Evolutionary conservation across 73 alveolate genomes (phyloP).

Genomic region (Uronychia binucleata): DNA sequence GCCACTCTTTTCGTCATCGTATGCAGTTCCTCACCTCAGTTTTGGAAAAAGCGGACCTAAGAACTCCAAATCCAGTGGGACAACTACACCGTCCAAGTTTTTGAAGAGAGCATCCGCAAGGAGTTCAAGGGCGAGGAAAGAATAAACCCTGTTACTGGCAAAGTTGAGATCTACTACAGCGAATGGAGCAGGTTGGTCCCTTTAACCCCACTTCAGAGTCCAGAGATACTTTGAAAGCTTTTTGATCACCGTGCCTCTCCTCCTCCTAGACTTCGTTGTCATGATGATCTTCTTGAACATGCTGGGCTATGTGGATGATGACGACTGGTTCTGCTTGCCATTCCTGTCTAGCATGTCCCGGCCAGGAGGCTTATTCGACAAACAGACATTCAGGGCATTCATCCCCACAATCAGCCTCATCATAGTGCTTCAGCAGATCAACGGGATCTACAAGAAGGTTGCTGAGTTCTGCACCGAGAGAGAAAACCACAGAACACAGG

Average conservation of each 20-base stretch:
- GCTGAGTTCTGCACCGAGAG: constrained; percentile 54
- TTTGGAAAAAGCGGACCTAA: constrained; percentile 43
- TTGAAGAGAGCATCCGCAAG: constrained; percentile 33
- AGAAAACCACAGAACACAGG: constrained; percentile 70
- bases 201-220: too few species aligned
- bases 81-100: constrained; percentile 3
- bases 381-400: constrained; percentile 34
- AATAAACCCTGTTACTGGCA: constrained; percentile 54
- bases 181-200: constrained; percentile 49
- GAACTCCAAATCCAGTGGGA: constrained; percentile 56
- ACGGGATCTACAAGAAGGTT: constrained; percentile 42
- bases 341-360: constrained; percentile 34
- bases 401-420: constrained; percentile 53
- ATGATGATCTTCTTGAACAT: constrained; percentile 50
- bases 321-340: constrained; percentile 41
- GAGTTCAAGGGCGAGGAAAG: constrained; percentile 58
- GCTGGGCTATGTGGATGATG: constrained; percentile 51
- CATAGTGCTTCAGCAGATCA: constrained; percentile 21
- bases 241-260: constrained; percentile 51
- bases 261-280: constrained; percentile 32
- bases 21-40: constrained; percentile 3
- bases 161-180: constrained; percentile 44
- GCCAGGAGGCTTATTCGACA: constrained; percentile 61
- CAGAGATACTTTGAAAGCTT: constrained; percentile 29
- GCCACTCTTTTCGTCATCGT: constrained; percentile 45